Evolutionary conservation across 2,329 filamentous ascomycete species (phyloP), one percentile per base, ranked within the genome.

Genomic region (Aspergillus flavus): DNA sequence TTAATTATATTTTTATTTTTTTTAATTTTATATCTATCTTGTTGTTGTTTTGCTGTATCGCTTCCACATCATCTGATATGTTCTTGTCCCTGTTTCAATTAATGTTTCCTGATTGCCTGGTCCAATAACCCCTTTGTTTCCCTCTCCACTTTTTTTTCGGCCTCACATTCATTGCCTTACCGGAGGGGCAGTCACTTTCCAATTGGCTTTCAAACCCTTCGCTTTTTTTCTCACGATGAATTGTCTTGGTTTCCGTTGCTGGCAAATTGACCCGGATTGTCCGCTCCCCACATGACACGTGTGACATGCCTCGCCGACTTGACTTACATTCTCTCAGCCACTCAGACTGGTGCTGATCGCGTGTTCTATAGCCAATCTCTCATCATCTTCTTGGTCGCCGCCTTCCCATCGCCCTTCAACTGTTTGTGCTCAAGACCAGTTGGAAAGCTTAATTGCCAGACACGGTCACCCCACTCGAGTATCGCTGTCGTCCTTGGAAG

Each of bases 401-500:
- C 46, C 46, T 56, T 72, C 68, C 65, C 68, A 64, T 68, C 71
- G 66, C n/a, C 66, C 63, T 45, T 68, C 73, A 28, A 59, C 65
- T 48, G 66, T 63, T 61, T 68, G 65, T 36, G 70, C 75, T 64
- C 71, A 72, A 63, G 72, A 76, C 64, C 75, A 77, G 65, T 68
- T 76, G n/a, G 75, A 77, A 63, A 74, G 67, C 68, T 63, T 79
- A 65, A 76, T 78, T 66, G 69, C 71, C 63, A 76, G 73, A 67
- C 75, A 77, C 75, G 75, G 75, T 57, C 74, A 75, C 71, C 76
- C 76, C 69, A 76, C 76, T 61, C 75, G 74, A 45, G 73, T 78
- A 41, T 78, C 75, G 26, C 67, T 78, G 52, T 79, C 76, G 4
- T 78, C 76, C 63, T 61, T 79, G 59, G 71, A 76, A 52, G 76